phyloP scores from a whole-genome alignment of 2,329 filamentous ascomycete species.

The Ophiocordyceps camponoti-rufipedis region DNA sequence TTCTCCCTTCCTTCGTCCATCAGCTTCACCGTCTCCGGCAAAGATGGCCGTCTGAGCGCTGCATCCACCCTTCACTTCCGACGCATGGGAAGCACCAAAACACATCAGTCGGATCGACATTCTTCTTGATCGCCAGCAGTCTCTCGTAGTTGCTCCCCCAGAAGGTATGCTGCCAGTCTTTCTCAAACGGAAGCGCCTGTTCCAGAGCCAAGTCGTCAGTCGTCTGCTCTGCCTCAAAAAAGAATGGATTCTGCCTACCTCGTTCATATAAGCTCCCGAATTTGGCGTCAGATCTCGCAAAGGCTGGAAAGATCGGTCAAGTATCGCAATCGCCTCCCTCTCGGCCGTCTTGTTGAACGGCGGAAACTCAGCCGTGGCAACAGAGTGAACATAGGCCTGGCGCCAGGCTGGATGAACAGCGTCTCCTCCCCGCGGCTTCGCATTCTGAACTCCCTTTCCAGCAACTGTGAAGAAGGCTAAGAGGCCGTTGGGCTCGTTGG shows the following conservation, averaged over 20 bases:
- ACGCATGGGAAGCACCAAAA: constrained; percentile 31
- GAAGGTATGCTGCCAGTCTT: constrained; percentile 19
- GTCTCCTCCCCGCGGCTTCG: constrained; percentile 23
- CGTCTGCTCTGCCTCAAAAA: neutral
- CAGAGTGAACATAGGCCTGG: constrained; percentile 19
- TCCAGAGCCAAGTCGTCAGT: neutral
- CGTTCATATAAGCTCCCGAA: constrained; percentile 26
- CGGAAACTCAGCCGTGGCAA: constrained; percentile 6
- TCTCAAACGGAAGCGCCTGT: constrained; percentile 17
- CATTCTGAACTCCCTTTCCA: constrained; percentile 24
- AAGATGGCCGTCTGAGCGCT: constrained; percentile 8
- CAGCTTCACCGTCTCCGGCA: constrained; percentile 3
- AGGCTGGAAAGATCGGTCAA: constrained; percentile 13
- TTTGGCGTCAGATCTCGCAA: constrained; percentile 20
- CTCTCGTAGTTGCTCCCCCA: constrained; percentile 27
- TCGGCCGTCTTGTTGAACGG: constrained; percentile 15
- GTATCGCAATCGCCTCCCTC: constrained; percentile 6
- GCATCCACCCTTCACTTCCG: constrained; percentile 22
- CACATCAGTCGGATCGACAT: constrained; percentile 26
- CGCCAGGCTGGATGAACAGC: constrained; percentile 34
- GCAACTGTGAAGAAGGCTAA: constrained; percentile 21
- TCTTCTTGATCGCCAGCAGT: constrained; percentile 24
- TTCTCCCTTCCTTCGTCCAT: too few species aligned
- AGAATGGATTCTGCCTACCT: constrained; percentile 12
- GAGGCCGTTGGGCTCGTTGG: constrained; percentile 9